Conservation (phyloP, 2,329 filamentous ascomycete species). For the Stagonosporopsis vannaccii region DNA sequence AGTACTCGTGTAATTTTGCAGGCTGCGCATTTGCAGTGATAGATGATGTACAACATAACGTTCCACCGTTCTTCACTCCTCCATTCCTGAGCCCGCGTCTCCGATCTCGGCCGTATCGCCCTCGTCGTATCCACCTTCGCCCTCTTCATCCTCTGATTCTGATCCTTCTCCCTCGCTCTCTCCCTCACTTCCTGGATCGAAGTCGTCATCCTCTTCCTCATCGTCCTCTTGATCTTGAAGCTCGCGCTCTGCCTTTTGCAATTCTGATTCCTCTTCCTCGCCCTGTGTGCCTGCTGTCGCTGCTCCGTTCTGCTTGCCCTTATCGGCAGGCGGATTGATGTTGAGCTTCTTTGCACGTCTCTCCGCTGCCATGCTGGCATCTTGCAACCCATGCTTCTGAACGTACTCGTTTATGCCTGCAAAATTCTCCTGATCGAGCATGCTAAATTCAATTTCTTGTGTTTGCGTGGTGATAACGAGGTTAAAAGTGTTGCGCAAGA, state of each 20-base stretch:
- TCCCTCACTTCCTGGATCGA: conserved; percentile 51
- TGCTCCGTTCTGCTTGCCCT: conserved; percentile 34
- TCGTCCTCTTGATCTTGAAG: conserved; percentile 51
- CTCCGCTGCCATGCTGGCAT: conserved; percentile 68
- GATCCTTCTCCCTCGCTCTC: conserved; percentile 51
- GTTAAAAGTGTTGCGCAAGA: conserved; percentile 71
- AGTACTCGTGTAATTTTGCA: not conserved
- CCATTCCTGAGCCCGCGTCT: conserved; percentile 39
- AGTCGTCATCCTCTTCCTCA: conserved; percentile 53
- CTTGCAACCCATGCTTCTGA: conserved; percentile 66
- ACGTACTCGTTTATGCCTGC: conserved; percentile 68
- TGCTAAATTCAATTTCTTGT: conserved; percentile 69
- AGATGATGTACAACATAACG: not conserved
- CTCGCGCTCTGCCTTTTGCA: conserved; percentile 49
- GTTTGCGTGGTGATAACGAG: conserved; percentile 63
- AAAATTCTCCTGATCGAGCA: conserved; percentile 71
- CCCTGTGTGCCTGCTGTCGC: conserved; percentile 21
- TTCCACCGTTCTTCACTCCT: conserved; percentile 27
- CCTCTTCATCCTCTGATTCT: conserved; percentile 47
- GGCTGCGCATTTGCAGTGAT: not conserved
- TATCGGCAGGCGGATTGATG: conserved; percentile 51
- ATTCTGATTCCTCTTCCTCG: conserved; percentile 48
- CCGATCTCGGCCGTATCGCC: conserved; percentile 33
- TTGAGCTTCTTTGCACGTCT: conserved; percentile 68
- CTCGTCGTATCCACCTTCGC: conserved; percentile 43